These are phyloP conservation scores for Aplosporella prunicola DNA, from an alignment of 2,329 filamentous ascomycete genomes.

Conservation along the genomic window DNA sequence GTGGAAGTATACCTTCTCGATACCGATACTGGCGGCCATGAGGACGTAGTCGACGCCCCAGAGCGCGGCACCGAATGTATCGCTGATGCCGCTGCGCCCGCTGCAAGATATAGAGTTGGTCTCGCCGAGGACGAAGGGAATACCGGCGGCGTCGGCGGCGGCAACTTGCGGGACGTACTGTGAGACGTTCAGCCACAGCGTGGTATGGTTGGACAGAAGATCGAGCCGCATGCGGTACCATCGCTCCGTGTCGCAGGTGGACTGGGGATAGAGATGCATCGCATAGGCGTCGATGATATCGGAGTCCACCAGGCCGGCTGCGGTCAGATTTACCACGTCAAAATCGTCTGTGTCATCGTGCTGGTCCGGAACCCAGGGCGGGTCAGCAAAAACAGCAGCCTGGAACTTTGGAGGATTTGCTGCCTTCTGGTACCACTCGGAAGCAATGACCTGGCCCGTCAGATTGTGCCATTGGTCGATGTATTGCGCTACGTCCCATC, in stretches of 20 bases:
- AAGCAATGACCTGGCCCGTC: slow-evolving; percentile 10
- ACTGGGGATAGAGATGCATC: slow-evolving; percentile 9
- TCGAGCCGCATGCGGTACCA: slow-evolving; percentile 12
- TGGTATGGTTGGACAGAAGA: slow-evolving; percentile 13
- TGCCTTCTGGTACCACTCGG: slow-evolving; percentile 11
- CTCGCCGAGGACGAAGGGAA: slow-evolving; percentile 19
- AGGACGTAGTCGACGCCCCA: slow-evolving; percentile 42
- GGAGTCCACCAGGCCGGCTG: slow-evolving; percentile 11
- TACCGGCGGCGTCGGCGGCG: slow-evolving; percentile 10
- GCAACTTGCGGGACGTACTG: slow-evolving; percentile 12
- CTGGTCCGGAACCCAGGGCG: slow-evolving; percentile 6
- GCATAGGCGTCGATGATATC: slow-evolving; percentile 3
- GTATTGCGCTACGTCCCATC: slow-evolving; percentile 8
- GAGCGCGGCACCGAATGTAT: slow-evolving; percentile 41
- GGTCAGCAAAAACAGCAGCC: slow-evolving; percentile 12
- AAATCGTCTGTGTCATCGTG: slow-evolving; percentile 11
- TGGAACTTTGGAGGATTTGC: slow-evolving; percentile 12
- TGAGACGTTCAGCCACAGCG: slow-evolving; percentile 13
- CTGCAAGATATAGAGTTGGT: slow-evolving; percentile 22
- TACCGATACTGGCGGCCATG: slow-evolving; percentile 5
- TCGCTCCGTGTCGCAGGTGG: slow-evolving; percentile 9
- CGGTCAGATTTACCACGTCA: slow-evolving; percentile 13
- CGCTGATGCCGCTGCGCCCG: slow-evolving; percentile 28
- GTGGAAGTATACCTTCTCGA: slow-evolving; percentile 37
- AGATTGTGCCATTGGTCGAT: slow-evolving; percentile 9